These are phyloP conservation scores for Barbarea vulgaris DNA, from an alignment of 345 rosid genomes.

Conservation along the genomic window DNA sequence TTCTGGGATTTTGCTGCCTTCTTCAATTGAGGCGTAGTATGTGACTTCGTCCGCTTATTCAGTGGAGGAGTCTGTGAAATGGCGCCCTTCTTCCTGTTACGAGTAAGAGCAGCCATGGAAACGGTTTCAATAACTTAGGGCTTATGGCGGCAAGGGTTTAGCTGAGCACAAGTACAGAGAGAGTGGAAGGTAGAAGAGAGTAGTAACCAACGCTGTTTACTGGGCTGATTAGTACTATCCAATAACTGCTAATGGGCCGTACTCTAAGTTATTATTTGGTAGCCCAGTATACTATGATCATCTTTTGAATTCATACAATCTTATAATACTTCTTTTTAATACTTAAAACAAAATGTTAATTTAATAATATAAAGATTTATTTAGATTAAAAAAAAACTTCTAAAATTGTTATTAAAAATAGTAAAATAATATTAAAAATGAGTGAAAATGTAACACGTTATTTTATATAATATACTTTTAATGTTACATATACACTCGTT, in stretches of 20 bases:
- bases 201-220: not conserved
- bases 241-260: constrained; percentile 1
- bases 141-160: constrained; percentile 33
- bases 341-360: too few relatives aligned
- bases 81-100: constrained; percentile 55
- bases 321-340: too few relatives aligned
- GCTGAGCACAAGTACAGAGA: not conserved
- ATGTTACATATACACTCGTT: too few relatives aligned
- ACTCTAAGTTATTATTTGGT: not conserved
- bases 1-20: constrained; percentile 38
- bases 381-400: too few relatives aligned
- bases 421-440: too few relatives aligned
- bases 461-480: too few relatives aligned
- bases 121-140: constrained; percentile 28
- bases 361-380: too few relatives aligned
- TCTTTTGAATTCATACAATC: too few relatives aligned
- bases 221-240: not conserved
- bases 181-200: not conserved
- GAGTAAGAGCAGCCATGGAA: constrained; percentile 47
- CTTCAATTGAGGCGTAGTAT: constrained; percentile 1
- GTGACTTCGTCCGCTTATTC: constrained; percentile 8
- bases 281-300: constrained; percentile 6
- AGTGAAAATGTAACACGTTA: too few relatives aligned
- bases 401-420: too few relatives aligned
- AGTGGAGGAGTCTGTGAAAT: constrained; percentile 43